A percentile compares a stretch with the other conserved stretches of the same genome.
Evolutionary conservation across 2,329 filamentous ascomycete genomes (phyloP).

Genomic region (Pseudogymnoascus verrucosus): DNA sequence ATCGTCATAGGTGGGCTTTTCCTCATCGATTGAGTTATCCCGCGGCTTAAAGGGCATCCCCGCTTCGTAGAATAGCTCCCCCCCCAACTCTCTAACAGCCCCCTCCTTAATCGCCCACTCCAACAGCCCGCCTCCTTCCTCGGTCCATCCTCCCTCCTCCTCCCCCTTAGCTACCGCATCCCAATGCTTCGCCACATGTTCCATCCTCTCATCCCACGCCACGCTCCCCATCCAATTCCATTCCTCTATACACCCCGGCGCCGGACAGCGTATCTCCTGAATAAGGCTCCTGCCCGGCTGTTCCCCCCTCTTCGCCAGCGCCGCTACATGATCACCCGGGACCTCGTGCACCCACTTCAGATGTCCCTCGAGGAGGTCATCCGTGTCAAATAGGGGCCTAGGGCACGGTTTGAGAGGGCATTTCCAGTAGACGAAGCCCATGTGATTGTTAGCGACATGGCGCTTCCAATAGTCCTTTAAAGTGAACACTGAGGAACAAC

Average conservation of each 20-base stretch:
- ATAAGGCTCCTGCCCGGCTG: neutral
- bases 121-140: neutral
- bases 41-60: neutral
- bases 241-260: neutral
- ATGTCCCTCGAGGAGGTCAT: constrained; percentile 86
- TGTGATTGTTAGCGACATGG: constrained; percentile 73
- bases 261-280: neutral
- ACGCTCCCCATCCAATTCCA: neutral
- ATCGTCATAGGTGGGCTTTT: neutral
- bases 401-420: constrained; percentile 41
- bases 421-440: constrained; percentile 65
- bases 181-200: constrained; percentile 77
- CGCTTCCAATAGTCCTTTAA: constrained; percentile 96
- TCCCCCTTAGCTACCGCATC: constrained; percentile 38
- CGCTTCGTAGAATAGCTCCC: neutral
- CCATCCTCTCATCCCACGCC: constrained; percentile 73
- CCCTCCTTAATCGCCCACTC: neutral
- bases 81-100: neutral
- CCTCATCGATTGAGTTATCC: neutral
- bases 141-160: neutral
- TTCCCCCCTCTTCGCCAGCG: neutral
- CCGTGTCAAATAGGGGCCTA: constrained; percentile 65
- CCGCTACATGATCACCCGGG: constrained; percentile 18
- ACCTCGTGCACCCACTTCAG: constrained; percentile 75
- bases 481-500: constrained; percentile 63